Percentiles rank a stretch among this genome's conserved stretches.
Evolutionary conservation across 2,329 filamentous ascomycete genomes (phyloP).

Genomic region (Cryphonectria naterciae): DNA sequence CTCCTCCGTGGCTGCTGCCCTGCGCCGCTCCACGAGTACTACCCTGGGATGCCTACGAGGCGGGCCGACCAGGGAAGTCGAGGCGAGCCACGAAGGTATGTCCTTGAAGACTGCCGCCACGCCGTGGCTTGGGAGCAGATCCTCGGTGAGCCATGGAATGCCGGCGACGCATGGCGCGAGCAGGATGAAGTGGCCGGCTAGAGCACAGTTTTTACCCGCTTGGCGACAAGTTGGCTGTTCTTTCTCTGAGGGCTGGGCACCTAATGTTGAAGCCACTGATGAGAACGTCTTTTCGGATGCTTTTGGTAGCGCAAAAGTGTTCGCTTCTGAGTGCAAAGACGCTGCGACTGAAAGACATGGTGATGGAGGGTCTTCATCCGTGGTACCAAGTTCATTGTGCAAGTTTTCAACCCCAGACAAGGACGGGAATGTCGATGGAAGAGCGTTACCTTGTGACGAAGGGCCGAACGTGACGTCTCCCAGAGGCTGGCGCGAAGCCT

Average conservation of each 20-base stretch:
- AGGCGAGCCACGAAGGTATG: conserved; percentile 23
- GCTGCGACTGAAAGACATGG: not conserved
- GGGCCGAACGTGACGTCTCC: conserved; percentile 23
- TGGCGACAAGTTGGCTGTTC: conserved; percentile 38
- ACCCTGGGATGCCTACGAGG: conserved; percentile 34
- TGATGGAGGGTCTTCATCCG: not conserved
- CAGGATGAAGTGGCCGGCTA: conserved; percentile 45
- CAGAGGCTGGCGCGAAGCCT: conserved; percentile 18
- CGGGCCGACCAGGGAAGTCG: not conserved
- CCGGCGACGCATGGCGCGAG: conserved; percentile 47
- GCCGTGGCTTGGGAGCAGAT: conserved; percentile 49
- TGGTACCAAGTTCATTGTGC: not conserved
- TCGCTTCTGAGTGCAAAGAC: not conserved
- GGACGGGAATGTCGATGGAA: not conserved
- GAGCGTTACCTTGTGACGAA: conserved; percentile 18
- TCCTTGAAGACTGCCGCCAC: conserved; percentile 41
- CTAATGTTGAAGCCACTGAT: conserved; percentile 30
- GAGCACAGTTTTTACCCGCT: conserved; percentile 41
- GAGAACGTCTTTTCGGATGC: conserved; percentile 28
- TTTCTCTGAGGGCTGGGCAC: not conserved
- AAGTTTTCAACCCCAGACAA: not conserved
- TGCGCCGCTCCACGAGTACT: conserved; percentile 40
- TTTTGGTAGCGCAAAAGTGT: not conserved
- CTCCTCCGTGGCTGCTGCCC: conserved; percentile 34
- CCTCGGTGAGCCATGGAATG: conserved; percentile 42